Conservation (phyloP, 345 rosid species). For the Viola odorata region DNA sequence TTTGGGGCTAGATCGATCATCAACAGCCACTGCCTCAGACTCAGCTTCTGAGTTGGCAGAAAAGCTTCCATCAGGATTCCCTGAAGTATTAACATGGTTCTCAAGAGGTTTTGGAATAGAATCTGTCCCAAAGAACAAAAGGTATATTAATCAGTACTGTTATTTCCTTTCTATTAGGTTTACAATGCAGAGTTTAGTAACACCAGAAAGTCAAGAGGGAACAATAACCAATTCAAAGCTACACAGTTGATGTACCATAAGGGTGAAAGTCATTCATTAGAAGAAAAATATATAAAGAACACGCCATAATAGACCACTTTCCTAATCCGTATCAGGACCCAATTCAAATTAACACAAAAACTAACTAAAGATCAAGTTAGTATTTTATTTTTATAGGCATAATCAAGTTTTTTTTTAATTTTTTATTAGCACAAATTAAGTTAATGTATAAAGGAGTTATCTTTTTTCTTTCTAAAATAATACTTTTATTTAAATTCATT, state of each 20-base stretch:
- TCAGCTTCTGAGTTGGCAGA: conserved; percentile 27
- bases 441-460: too few species aligned
- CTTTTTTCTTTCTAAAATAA: too few species aligned
- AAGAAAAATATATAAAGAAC: neutral
- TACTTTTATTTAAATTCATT: too few species aligned
- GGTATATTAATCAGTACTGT: neutral
- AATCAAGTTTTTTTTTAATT: too few species aligned
- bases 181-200: neutral
- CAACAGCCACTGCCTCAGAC: conserved; percentile 26
- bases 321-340: neutral
- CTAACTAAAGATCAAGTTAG: too few species aligned
- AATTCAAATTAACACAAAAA: neutral
- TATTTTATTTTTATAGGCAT: too few species aligned
- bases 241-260: neutral
- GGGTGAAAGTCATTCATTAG: neutral
- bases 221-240: neutral
- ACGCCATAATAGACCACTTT: neutral
- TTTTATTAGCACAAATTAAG: too few species aligned
- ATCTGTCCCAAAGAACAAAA: conserved; percentile 26
- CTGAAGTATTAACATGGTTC: conserved; percentile 28
- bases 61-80: conserved; percentile 25
- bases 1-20: conserved; percentile 33
- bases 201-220: neutral
- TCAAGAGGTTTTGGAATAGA: conserved; percentile 34
- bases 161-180: neutral